Evolutionary conservation across 2,329 filamentous ascomycete genomes (phyloP), one percentile per base, ranked within the genome.

Genomic region (Venturia aucupariae): DNA sequence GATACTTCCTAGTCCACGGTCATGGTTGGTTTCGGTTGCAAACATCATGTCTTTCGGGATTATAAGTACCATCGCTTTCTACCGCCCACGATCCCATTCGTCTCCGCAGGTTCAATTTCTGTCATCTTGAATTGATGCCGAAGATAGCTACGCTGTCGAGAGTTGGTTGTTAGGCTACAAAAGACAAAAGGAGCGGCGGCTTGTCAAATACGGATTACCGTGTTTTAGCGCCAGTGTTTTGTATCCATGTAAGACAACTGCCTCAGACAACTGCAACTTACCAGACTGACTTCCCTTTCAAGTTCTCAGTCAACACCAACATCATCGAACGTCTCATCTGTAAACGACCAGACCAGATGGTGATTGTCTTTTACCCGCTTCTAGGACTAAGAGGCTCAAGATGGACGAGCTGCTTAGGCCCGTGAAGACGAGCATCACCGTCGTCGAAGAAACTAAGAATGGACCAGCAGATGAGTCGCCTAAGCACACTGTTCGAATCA

Each of bases 1-100:
- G 83, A 74, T 96, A 88, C 75, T 85, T 87, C 92, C 92, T 95
- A 67, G 11, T 44, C 19, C 27, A 27, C 22, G 22, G n/a, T 46
- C 48, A 15, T 54, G 24, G 48, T 57, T 35, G 35, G 51, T 57
- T 22, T 35, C 35, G 51, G 30, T 38, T 35, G 15, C 19, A 35
- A 57, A 48, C n/a, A n/a, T 11, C 8, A 57, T n/a, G 19, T 35
- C 30, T 32, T n/a, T 15, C 46, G 27, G 46, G 30, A n/a, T 19
- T 11, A n/a, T 13, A 38, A 22, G 4, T 35, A 57, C 61, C 61
- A 62, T 62, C 61, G 42, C 17, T 51, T 46, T 24, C 41, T 24
- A 7, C 32, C 39, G 1, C 44, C 42, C 10, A 11, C 42, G n/a
- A 62, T 19, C 2, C 61, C 61, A n/a, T 62, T 62, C 11, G 61